Evolutionary conservation across 2,329 filamentous ascomycete species (phyloP).

Genomic region (Acrodontium crateriforme): DNA sequence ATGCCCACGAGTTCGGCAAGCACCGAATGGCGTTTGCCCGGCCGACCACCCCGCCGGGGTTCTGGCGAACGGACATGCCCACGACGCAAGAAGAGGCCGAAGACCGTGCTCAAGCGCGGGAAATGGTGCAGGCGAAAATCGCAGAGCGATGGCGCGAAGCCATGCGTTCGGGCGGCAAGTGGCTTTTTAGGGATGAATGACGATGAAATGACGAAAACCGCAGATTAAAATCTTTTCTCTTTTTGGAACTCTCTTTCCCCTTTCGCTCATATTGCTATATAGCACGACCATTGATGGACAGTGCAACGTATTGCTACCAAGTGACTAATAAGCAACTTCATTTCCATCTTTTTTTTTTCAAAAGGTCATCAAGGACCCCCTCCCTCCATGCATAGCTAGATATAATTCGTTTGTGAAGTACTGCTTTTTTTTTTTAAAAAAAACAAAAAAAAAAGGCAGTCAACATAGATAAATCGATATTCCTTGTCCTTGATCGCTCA

Average conservation of each 20-base stretch:
- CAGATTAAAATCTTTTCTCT: neutral
- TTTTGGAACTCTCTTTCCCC: slow-evolving; percentile 1
- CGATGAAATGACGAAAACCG: no score
- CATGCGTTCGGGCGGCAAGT: slow-evolving; percentile 60
- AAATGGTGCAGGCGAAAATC: slow-evolving; percentile 49
- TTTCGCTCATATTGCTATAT: neutral
- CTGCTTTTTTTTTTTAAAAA: no score
- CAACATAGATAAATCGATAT: no score
- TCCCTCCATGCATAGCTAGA: no score
- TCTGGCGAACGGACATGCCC: slow-evolving; percentile 84
- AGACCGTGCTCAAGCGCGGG: slow-evolving; percentile 52
- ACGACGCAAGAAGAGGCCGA: slow-evolving; percentile 64
- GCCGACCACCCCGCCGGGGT: slow-evolving; percentile 64
- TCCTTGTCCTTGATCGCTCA: no score
- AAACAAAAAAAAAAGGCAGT: no score
- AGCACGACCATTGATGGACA: neutral
- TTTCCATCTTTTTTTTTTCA: no score
- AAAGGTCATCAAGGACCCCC: no score
- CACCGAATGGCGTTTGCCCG: slow-evolving; percentile 65
- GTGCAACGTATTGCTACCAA: no score
- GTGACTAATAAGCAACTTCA: no score
- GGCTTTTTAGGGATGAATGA: slow-evolving; percentile 67
- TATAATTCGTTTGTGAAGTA: no score
- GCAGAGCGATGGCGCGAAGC: slow-evolving; percentile 69
- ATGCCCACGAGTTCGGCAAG: slow-evolving; percentile 63